These are phyloP conservation scores for Limnomonas spitsbergensis DNA, from an alignment of 139 green algal species.

Conservation along the genomic window DNA sequence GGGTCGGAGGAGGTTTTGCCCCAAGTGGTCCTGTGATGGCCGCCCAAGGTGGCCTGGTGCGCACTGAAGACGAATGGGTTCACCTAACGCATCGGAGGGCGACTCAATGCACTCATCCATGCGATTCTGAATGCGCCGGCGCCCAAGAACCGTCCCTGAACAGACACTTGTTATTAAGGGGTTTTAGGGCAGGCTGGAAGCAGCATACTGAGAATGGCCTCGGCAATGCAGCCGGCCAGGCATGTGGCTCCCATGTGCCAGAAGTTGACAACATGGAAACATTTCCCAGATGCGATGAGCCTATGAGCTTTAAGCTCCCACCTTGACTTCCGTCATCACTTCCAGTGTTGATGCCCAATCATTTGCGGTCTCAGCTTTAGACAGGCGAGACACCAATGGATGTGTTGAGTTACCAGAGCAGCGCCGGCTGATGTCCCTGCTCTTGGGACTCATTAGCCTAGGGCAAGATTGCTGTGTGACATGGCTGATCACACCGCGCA, in stretches of 20 bases:
- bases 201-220: no score
- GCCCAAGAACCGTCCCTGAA: no score
- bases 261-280: not conserved
- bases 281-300: not conserved
- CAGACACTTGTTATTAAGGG: no score
- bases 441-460: not conserved
- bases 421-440: not conserved
- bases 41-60: no score
- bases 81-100: no score
- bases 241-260: not conserved
- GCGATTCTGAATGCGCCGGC: no score
- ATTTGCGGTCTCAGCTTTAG: not conserved
- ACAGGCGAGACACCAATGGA: not conserved
- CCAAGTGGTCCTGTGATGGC: no score
- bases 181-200: no score
- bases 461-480: not conserved
- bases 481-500: not conserved
- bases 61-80: no score
- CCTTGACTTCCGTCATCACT: conserved; percentile 9
- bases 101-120: no score
- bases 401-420: not conserved
- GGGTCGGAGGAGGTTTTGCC: not conserved
- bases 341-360: conserved; percentile 4
- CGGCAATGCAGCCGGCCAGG: not conserved
- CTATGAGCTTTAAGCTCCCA: not conserved